Conservation (phyloP, 1,139 yeast genomes). For the Lodderomyces margitis region DNA sequence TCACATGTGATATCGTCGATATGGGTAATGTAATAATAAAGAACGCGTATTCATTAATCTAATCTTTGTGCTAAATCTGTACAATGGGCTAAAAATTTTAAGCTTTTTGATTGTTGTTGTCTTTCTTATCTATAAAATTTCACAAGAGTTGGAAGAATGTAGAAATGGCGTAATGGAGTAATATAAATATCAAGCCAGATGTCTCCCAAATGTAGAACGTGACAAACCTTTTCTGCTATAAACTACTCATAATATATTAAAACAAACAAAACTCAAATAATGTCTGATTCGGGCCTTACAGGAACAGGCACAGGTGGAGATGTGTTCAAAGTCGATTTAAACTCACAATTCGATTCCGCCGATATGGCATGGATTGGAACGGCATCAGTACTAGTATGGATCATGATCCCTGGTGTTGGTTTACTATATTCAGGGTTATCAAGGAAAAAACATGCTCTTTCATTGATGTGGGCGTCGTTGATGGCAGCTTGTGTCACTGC, state of each 20-base stretch:
- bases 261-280: slow-evolving; percentile 24
- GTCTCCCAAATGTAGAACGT: no score
- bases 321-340: slow-evolving; percentile 69
- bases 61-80: no score
- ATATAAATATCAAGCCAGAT: not conserved
- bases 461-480: slow-evolving; percentile 89
- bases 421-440: slow-evolving; percentile 86
- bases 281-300: slow-evolving; percentile 27
- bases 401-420: slow-evolving; percentile 95
- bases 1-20: not conserved
- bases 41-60: no score
- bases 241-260: no score
- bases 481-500: slow-evolving; percentile 79
- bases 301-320: slow-evolving; percentile 76
- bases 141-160: not conserved
- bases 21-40: no score
- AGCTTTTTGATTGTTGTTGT: not conserved
- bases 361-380: slow-evolving; percentile 89
- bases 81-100: not conserved
- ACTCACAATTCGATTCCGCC: slow-evolving; percentile 67
- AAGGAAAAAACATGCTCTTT: slow-evolving; percentile 87
- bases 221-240: no score
- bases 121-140: not conserved
- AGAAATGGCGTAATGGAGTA: not conserved
- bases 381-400: slow-evolving; percentile 78